Base-by-base conservation (phyloP, 1,284 basidiomycete species). In the Xerocomus alliaceus region DNA sequence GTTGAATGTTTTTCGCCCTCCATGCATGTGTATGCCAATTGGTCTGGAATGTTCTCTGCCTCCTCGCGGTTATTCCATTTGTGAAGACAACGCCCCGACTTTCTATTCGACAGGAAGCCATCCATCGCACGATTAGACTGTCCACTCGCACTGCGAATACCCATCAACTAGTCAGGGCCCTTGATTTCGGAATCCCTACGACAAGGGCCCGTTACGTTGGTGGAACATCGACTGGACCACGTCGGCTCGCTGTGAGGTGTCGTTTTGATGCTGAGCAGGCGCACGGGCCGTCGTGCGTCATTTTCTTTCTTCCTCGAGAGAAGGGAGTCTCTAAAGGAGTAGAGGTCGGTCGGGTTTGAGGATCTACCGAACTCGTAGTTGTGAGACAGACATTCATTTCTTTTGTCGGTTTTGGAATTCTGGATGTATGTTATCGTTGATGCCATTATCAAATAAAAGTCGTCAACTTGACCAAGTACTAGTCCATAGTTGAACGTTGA, bases 131-230 rank as follows among this genome's bases (percentile, higher is more conserved):
- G 35, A 18, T 37, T 37, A 5, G 29, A 54, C 34, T n/a, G n/a
- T n/a, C n/a, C n/a, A n/a, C n/a, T n/a, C n/a, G n/a, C n/a, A n/a
- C n/a, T n/a, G n/a, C n/a, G n/a, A n/a, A n/a, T n/a, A 54, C 71
- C 69, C 85, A 87, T 80, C 80, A 83, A 84, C 79, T 77, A 79
- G 83, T 84, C 83, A 84, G 84, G 83, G 81, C 78, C 74, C 78
- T 74, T 58, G 71, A 73, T 75, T 68, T 57, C 63, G 31, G 42
- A 66, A 13, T 62, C 9, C 54, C 61, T n/a, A 81, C 74, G 70
- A 71, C 73, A 65, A 74, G 78, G 75, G 78, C 77, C 80, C 84
- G 83, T 85, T 85, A 85, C 84, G 83, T 82, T 81, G 74, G 79
- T 85, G 84, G 84, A 80, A 85, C 61, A 85, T 74, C 60, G 59